phyloP scores from a whole-genome alignment of 1,284 basidiomycete genomes.

The Heterobasidion occidentale region DNA sequence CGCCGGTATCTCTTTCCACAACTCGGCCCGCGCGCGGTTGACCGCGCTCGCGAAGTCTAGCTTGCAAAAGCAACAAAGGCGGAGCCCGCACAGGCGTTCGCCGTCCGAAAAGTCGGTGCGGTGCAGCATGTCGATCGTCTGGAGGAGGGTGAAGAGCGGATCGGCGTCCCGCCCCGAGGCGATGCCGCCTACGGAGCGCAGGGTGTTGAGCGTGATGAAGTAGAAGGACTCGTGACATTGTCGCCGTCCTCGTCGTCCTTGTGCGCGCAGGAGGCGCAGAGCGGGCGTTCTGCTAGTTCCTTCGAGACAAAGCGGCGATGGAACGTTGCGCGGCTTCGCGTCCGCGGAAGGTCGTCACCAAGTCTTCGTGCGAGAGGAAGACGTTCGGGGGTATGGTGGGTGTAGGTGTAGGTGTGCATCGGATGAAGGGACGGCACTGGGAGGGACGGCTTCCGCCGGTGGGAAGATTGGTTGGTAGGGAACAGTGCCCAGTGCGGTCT shows the following conservation, averaged over 20 bases:
- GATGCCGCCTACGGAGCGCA: constrained; percentile 62
- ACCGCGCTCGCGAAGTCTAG: constrained; percentile 46
- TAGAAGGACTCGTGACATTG: constrained; percentile 63
- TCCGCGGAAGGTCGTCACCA: constrained; percentile 46
- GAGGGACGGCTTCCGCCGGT: constrained; percentile 7
- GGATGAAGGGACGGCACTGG: constrained; percentile 9
- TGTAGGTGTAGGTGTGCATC: constrained; percentile 2
- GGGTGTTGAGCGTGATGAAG: constrained; percentile 63
- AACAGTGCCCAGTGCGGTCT: constrained; percentile 46
- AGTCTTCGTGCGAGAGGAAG: constrained; percentile 35
- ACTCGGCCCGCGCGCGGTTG: constrained; percentile 46
- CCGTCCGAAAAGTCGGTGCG: constrained; percentile 64
- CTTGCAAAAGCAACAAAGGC: constrained; percentile 56
- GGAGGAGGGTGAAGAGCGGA: constrained; percentile 56
- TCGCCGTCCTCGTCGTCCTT: constrained; percentile 21
- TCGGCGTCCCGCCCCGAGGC: constrained; percentile 65
- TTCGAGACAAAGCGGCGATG: constrained; percentile 53
- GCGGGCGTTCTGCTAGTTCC: constrained; percentile 39
- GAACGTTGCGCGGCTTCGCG: constrained; percentile 56
- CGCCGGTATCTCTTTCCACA: constrained; percentile 53
- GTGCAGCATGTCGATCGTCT: constrained; percentile 62
- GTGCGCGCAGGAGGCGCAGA: constrained; percentile 34
- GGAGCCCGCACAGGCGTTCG: constrained; percentile 43
- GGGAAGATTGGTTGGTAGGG: constrained; percentile 8
- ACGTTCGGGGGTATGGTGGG: constrained; percentile 7